Evolutionary conservation across 148 eudicot species (phyloP).

Genomic region (Fagopyrum esculentum): DNA sequence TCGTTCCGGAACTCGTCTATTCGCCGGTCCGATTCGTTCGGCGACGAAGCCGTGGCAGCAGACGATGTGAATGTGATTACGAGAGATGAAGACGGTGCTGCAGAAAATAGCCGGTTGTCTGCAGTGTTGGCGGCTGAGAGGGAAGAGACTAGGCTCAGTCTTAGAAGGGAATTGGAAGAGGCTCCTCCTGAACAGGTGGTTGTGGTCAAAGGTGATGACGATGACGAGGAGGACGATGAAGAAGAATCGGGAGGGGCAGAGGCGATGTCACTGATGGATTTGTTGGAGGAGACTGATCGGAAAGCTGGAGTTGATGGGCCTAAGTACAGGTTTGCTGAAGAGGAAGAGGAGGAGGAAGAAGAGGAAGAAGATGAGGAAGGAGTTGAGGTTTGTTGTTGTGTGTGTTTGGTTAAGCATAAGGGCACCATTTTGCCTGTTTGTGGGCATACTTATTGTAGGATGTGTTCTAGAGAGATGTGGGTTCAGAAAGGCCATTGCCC

Average conservation of each 20-base stretch:
- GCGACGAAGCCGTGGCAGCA: constrained; percentile 20
- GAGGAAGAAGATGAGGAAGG: constrained; percentile 8
- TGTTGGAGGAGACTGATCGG: constrained; percentile 73
- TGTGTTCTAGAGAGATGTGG: constrained; percentile 30
- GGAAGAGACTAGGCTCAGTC: constrained; percentile 36
- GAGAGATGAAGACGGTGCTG: constrained; percentile 15
- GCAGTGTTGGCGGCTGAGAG: constrained; percentile 41
- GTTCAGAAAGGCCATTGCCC: constrained; percentile 32
- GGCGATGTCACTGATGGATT: constrained; percentile 68
- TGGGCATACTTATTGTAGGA: constrained; percentile 30
- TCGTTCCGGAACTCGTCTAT: constrained; percentile 21
- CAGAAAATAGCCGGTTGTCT: constrained; percentile 32
- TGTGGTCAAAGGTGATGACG: neutral
- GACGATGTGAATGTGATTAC: constrained; percentile 18
- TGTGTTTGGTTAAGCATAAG: constrained; percentile 50
- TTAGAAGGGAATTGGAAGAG: constrained; percentile 20
- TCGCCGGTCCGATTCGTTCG: neutral
- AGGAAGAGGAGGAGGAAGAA: constrained; percentile 27
- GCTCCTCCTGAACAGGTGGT: too few relatives aligned
- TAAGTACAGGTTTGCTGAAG: constrained; percentile 30
- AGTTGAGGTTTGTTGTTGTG: constrained; percentile 46
- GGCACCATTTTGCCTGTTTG: constrained; percentile 31
- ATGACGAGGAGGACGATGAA: constrained; percentile 1
- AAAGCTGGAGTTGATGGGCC: constrained; percentile 55
- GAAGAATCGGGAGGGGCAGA: constrained; percentile 11